phyloP scores from a whole-genome alignment of 148 eudicot species.

The Cornus florida region DNA sequence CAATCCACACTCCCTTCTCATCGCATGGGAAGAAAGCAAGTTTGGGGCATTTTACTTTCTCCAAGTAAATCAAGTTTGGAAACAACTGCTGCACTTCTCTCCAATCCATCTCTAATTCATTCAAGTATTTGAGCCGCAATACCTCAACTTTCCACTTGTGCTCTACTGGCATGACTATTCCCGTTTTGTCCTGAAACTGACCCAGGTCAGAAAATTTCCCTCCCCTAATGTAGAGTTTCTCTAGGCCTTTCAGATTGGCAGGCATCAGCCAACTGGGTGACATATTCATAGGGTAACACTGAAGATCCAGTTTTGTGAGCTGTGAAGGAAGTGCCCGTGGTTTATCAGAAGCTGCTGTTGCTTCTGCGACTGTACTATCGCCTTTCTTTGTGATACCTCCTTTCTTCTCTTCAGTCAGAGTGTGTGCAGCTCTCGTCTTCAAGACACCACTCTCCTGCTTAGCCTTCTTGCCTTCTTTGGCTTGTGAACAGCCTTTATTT shows the following conservation, averaged over 20 bases:
- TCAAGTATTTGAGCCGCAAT: constrained; percentile 33
- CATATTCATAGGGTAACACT: constrained; percentile 20
- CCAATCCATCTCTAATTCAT: constrained; percentile 23
- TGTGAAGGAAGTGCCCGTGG: constrained; percentile 1
- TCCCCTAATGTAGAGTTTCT: constrained; percentile 49
- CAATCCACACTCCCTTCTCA: constrained; percentile 36
- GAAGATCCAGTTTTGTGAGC: constrained; percentile 46
- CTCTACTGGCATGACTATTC: not conserved
- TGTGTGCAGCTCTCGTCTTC: no score
- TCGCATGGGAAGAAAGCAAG: constrained; percentile 35
- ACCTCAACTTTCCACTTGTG: constrained; percentile 29
- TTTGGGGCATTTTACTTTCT: constrained; percentile 31
- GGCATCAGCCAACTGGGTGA: constrained; percentile 27
- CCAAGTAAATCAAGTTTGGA: constrained; percentile 30
- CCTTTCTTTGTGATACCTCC: not conserved
- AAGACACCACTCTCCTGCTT: no score
- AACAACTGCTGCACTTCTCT: constrained; percentile 13
- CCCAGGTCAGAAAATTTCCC: constrained; percentile 34
- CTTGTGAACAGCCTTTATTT: not conserved
- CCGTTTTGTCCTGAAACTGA: constrained; percentile 7
- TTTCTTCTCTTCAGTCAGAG: not conserved
- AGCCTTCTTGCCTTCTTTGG: not conserved
- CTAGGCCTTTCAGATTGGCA: constrained; percentile 8
- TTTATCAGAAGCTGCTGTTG: not conserved
- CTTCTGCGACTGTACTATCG: not conserved